phyloP scores from a whole-genome alignment of 306 rosid species.

The Erythrophleum fordii region DNA sequence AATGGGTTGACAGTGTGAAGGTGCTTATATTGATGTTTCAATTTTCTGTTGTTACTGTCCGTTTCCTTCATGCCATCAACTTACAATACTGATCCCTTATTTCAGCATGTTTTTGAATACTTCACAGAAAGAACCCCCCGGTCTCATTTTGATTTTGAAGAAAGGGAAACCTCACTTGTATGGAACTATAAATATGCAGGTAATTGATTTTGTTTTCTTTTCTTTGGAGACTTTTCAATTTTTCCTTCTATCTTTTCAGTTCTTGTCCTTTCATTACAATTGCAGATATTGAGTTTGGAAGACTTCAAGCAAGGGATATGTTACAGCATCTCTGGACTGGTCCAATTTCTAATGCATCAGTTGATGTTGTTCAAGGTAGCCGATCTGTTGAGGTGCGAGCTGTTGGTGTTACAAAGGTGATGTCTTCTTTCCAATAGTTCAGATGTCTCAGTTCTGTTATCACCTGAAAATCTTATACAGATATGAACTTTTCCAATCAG shows the following conservation, averaged over 20 bases:
- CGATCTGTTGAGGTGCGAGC: conserved; percentile 97
- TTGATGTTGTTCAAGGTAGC: conserved; percentile 97
- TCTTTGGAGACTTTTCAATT: conserved; percentile 5
- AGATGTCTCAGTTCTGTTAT: not conserved
- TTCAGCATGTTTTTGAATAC: conserved; percentile 90
- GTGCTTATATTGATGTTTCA: conserved; percentile 46
- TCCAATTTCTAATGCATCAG: conserved; percentile 92
- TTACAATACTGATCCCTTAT: conserved; percentile 34
- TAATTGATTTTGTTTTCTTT: conserved; percentile 25
- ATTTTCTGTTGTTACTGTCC: conserved; percentile 20
- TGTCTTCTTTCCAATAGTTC: conserved; percentile 20
- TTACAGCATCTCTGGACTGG: conserved; percentile 99
- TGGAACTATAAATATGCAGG: conserved; percentile 99
- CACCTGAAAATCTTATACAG: conserved; percentile 20
- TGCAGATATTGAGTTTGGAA: conserved; percentile 88
- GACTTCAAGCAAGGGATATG: conserved; percentile 96
- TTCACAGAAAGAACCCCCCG: conserved; percentile 94
- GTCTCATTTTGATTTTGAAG: conserved; percentile 61
- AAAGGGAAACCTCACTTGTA: conserved; percentile 85
- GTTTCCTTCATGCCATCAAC: conserved; percentile 36
- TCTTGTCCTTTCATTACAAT: conserved; percentile 32
- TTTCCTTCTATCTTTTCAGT: conserved; percentile 30
- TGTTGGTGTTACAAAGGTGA: conserved; percentile 93
- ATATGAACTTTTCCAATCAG: conserved; percentile 45
- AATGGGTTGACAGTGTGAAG: conserved; percentile 92